Percentiles rank a stretch among this genome's conserved stretches.
These are phyloP conservation scores for Phanerochaete carnosa DNA, from an alignment of 768 basidiomycete genomes.

Conservation along the genomic window DNA sequence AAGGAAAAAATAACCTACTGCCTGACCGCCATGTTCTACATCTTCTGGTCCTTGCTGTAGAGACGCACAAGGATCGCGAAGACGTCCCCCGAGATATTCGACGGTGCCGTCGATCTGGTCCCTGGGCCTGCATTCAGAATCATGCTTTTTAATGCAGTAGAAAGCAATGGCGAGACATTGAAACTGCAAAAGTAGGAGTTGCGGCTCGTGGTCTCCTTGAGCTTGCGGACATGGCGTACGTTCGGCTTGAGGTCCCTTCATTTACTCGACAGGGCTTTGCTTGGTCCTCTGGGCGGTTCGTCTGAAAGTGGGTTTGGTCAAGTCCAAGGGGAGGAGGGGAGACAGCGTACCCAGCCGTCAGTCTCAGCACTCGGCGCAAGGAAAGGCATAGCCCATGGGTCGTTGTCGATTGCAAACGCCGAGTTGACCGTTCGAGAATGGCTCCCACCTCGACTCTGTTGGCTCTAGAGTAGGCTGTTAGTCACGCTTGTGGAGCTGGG, in stretches of 20 bases:
- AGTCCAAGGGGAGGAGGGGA: too few species aligned
- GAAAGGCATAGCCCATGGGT: too few species aligned
- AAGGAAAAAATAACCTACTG: constrained; percentile 48
- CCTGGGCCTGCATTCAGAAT: constrained; percentile 63
- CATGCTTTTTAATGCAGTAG: constrained; percentile 74
- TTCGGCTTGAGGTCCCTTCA: constrained; percentile 94
- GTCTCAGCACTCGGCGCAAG: too few species aligned
- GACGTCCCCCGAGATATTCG: constrained; percentile 81
- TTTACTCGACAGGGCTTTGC: constrained; percentile 35
- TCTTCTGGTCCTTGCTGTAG: constrained; percentile 86
- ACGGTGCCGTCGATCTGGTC: constrained; percentile 53
- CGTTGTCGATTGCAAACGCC: too few species aligned
- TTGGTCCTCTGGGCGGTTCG: constrained; percentile 30
- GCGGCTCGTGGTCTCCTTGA: constrained; percentile 80
- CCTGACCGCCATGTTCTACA: constrained; percentile 92
- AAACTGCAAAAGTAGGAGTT: constrained; percentile 99
- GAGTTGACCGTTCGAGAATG: too few species aligned
- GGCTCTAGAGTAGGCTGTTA: too few species aligned
- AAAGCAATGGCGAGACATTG: constrained; percentile 75
- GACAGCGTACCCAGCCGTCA: too few species aligned
- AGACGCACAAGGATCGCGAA: constrained; percentile 88
- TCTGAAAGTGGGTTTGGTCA: too few species aligned
- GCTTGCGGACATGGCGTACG: constrained; percentile 79
- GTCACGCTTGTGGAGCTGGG: too few species aligned
- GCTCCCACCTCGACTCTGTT: too few species aligned